A percentile compares a stretch with the other conserved stretches of the same genome.
phyloP scores from a whole-genome alignment of 2,329 filamentous ascomycete species.

The Beauveria bassiana region DNA sequence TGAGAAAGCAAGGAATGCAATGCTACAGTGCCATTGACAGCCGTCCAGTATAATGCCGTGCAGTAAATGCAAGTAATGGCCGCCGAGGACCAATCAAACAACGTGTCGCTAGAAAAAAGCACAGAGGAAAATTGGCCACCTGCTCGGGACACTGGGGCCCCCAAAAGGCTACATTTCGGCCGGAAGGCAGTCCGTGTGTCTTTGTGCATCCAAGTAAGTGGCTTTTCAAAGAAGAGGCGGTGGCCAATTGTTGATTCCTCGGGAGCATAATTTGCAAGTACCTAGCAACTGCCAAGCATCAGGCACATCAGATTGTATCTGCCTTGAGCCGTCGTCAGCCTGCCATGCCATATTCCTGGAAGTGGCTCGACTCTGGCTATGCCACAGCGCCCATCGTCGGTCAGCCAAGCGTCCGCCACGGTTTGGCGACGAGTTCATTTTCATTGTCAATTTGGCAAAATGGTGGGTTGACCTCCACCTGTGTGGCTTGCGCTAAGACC shows the following conservation, averaged over 20 bases:
- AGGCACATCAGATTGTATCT: too few relatives aligned
- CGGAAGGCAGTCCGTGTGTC: not conserved
- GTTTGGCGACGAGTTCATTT: not conserved
- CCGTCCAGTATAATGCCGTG: not conserved
- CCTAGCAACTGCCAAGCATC: not conserved
- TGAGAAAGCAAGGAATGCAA: not conserved
- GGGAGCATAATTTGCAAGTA: not conserved
- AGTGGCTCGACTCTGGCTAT: too few relatives aligned
- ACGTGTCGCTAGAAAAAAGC: not conserved
- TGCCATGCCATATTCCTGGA: too few relatives aligned
- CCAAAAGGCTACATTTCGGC: not conserved
- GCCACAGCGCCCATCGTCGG: not conserved
- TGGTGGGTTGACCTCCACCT: not conserved
- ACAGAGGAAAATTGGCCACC: not conserved
- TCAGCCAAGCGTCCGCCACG: not conserved
- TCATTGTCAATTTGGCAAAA: not conserved
- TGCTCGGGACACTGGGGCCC: not conserved
- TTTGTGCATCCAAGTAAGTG: not conserved
- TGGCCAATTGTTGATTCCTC: not conserved
- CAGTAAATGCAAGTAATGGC: not conserved
- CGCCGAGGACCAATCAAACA: not conserved
- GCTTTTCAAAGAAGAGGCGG: not conserved
- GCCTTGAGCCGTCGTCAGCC: not conserved
- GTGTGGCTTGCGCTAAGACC: constrained; percentile 2
- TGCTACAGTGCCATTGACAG: not conserved